Base-by-base conservation (phyloP, 306 rosid genomes). In the Acacia crassicarpa region DNA sequence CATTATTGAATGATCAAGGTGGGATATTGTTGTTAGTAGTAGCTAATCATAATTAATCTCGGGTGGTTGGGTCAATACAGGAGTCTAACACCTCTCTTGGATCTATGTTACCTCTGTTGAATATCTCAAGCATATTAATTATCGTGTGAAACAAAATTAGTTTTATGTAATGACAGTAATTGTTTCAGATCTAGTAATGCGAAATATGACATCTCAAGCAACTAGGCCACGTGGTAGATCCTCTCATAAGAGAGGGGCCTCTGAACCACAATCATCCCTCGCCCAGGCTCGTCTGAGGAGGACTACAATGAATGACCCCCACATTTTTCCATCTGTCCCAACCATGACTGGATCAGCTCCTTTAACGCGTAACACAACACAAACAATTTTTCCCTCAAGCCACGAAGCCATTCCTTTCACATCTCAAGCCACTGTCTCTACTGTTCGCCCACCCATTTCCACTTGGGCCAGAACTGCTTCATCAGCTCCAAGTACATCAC, bases 211-310 rank as follows among this genome's bases (percentile, higher is more conserved):
- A 30, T 74, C 61, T 78, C 83, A 81, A 69, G 85, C 27, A 72
- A 53, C 82, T 15, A 19, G 79, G 67, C 62, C 74, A 77, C 4
- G 16, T 74, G n/a, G 3, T 45, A 32, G 77, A 44, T 23, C 88
- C 62, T 68, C 85, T 78, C 75, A 59, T 17, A 82, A 85, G 78
- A 79, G 88, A 68, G 63, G 41, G 75, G 85, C 85, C 82, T 78
- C 85, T 30, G 79, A 67, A 71, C 81, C 76, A 49, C 76, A 25
- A 38, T 30, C 84, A 68, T 69, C 58, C 35, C 10, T 81, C 33
- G 20, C 63, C 30, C 88, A 49, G 58, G 76, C 27, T 74, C 83
- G 43, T 40, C 85, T 51, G 20, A 78, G 85, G 81, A 85, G 35
- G 81, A 68, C 76, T 32, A n/a, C 10, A 46, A 56, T 32, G 9